Percentiles rank a stretch among this genome's conserved stretches.
These are phyloP conservation scores for Dentiscutata heterogama DNA, from an alignment of 371 early-diverging fungal species.

Conservation along the genomic window DNA sequence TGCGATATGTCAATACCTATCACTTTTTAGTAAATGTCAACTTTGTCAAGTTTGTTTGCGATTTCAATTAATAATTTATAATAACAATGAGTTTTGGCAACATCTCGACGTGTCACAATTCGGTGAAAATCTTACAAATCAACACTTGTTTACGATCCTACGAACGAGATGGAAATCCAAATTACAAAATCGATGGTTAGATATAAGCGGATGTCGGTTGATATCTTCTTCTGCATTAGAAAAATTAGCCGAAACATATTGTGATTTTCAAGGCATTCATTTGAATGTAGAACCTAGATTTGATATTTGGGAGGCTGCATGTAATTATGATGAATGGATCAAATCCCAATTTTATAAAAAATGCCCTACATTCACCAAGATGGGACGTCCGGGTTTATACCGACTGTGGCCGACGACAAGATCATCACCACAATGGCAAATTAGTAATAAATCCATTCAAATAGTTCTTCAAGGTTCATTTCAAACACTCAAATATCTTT, in stretches of 20 bases:
- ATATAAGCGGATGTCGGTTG: conserved; percentile 29
- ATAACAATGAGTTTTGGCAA: conserved; percentile 15
- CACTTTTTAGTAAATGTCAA: conserved; percentile 7
- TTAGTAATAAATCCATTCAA: conserved; percentile 14
- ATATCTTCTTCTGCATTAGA: conserved; percentile 19
- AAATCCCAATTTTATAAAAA: conserved; percentile 8
- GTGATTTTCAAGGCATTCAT: conserved; percentile 25
- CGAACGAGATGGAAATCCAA: conserved; percentile 30
- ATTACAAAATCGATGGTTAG: conserved; percentile 10
- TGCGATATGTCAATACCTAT: conserved; percentile 18
- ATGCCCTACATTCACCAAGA: conserved; percentile 11
- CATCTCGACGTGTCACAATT: conserved; percentile 28
- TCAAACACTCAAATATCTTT: conserved; percentile 5
- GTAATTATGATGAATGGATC: conserved; percentile 8
- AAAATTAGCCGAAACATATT: conserved; percentile 11
- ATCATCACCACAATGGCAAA: background rate
- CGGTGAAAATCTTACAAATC: conserved; percentile 2
- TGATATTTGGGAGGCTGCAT: background rate
- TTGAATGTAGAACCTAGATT: conserved; percentile 19
- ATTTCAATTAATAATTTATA: conserved; percentile 17
- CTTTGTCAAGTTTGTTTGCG: conserved; percentile 20
- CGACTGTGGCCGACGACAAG: background rate
- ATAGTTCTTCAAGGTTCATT: background rate
- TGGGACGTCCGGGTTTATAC: conserved; percentile 23
- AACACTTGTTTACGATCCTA: conserved; percentile 8